A percentile compares a stretch with the other conserved stretches of the same genome.
These are phyloP conservation scores for Chlamydomonas reinhardtii DNA, from an alignment of 163 green algal species.

Conservation along the genomic window DNA sequence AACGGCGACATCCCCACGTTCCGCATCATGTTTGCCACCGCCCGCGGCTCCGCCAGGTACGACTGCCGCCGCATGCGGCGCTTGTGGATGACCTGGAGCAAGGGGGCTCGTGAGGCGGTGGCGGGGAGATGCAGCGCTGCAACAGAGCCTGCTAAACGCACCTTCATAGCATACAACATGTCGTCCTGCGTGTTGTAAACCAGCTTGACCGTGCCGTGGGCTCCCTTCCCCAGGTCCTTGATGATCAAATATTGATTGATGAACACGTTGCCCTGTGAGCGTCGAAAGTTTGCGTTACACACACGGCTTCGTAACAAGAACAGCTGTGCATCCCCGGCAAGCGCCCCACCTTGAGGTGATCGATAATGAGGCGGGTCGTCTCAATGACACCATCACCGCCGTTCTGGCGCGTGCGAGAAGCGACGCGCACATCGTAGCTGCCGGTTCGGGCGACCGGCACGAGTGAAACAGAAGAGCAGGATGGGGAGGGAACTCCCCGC, in stretches of 20 bases:
- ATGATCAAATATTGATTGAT: constrained; percentile 91
- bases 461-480: constrained; percentile 37
- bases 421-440: constrained; percentile 48
- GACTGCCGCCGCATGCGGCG: constrained; percentile 36
- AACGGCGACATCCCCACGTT: constrained; percentile 34
- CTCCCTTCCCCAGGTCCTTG: constrained; percentile 80
- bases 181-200: constrained; percentile 82
- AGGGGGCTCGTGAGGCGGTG: too few relatives aligned
- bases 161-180: constrained; percentile 86
- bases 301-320: background rate
- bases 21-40: constrained; percentile 37
- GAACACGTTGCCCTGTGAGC: constrained; percentile 81
- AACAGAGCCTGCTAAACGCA: constrained; percentile 47
- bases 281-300: background rate
- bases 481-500: constrained; percentile 30
- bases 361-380: constrained; percentile 44
- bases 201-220: constrained; percentile 86
- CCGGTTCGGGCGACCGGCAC: constrained; percentile 49
- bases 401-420: constrained; percentile 34
- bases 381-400: constrained; percentile 49
- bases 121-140: too few relatives aligned
- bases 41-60: constrained; percentile 40
- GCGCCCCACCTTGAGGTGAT: constrained; percentile 48
- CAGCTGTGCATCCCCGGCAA: too few relatives aligned
- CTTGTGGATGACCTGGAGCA: constrained; percentile 57